Evolutionary conservation across 2,329 filamentous ascomycete species (phyloP).

Genomic region (Berkeleyomyces rouxiae): DNA sequence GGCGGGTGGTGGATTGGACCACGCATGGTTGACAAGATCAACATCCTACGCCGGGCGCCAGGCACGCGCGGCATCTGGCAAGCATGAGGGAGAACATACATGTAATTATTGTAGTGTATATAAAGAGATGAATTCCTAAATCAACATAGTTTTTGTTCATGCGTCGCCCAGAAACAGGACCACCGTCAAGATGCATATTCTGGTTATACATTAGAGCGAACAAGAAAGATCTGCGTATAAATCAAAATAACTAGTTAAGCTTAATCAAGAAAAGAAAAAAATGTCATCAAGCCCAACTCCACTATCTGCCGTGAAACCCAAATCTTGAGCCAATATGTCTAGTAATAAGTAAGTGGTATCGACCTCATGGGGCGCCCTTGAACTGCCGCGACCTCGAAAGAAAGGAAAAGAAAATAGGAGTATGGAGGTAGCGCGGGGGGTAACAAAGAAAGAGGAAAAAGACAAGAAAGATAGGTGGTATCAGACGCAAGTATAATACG

Average conservation of each 20-base stretch:
- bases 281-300: neutral
- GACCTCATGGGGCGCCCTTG: neutral
- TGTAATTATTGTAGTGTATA: neutral
- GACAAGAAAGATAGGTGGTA: too few relatives aligned
- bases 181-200: neutral
- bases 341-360: neutral
- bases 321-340: neutral
- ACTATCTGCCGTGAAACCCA: neutral
- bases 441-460: neutral
- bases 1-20: slow-evolving; percentile 51
- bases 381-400: neutral
- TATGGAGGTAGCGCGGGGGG: neutral
- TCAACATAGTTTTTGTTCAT: too few relatives aligned
- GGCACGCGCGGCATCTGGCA: slow-evolving; percentile 8
- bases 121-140: neutral
- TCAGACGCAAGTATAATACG: too few relatives aligned
- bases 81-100: neutral
- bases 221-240: neutral
- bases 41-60: slow-evolving; percentile 4
- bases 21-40: slow-evolving; percentile 38
- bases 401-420: neutral
- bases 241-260: neutral
- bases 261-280: neutral
- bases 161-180: neutral
- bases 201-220: neutral